These are phyloP conservation scores for Aureobasidium melanogenum DNA, from an alignment of 2,329 filamentous ascomycete species.

Conservation along the genomic window DNA sequence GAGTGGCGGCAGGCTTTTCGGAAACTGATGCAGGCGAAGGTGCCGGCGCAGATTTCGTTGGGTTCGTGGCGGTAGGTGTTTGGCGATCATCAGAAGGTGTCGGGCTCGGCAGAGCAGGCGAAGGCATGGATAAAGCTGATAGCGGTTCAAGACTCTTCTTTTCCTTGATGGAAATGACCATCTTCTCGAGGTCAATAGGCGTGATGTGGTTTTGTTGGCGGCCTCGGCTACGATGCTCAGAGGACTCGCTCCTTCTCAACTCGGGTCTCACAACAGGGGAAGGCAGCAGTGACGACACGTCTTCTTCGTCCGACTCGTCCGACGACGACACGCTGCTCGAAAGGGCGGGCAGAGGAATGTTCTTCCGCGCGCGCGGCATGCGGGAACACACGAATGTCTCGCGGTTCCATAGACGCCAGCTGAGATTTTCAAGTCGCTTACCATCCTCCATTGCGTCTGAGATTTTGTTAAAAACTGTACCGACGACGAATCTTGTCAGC, in stretches of 20 bases:
- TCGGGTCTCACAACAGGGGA: conserved; percentile 48
- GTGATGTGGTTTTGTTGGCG: conserved; percentile 74
- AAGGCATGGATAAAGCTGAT: conserved; percentile 31
- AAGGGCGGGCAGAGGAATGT: conserved; percentile 32
- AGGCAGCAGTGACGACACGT: conserved; percentile 31
- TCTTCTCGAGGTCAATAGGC: conserved; percentile 85
- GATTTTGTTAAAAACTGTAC: conserved; percentile 71
- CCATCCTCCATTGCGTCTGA: conserved; percentile 91
- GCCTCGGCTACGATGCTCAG: conserved; percentile 58
- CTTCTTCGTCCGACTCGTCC: conserved; percentile 36
- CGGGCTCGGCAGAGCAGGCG: not conserved
- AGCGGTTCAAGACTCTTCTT: conserved; percentile 59
- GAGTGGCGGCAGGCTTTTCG: conserved; percentile 18
- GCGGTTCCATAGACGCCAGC: conserved; percentile 90
- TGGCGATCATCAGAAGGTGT: not conserved
- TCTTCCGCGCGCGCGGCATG: conserved; percentile 17
- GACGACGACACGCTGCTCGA: conserved; percentile 38
- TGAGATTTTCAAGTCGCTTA: conserved; percentile 84
- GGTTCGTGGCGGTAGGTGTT: conserved; percentile 11
- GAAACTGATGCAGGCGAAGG: not conserved
- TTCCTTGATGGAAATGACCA: conserved; percentile 86
- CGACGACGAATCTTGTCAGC: conserved; percentile 13
- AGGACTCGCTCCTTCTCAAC: conserved; percentile 63
- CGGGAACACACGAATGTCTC: conserved; percentile 44
- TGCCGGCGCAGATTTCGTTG: conserved; percentile 16